Percentiles rank a stretch among this genome's conserved stretches.
These are phyloP conservation scores for Backusella circina DNA, from an alignment of 192 early-diverging fungal genomes.

Conservation along the genomic window DNA sequence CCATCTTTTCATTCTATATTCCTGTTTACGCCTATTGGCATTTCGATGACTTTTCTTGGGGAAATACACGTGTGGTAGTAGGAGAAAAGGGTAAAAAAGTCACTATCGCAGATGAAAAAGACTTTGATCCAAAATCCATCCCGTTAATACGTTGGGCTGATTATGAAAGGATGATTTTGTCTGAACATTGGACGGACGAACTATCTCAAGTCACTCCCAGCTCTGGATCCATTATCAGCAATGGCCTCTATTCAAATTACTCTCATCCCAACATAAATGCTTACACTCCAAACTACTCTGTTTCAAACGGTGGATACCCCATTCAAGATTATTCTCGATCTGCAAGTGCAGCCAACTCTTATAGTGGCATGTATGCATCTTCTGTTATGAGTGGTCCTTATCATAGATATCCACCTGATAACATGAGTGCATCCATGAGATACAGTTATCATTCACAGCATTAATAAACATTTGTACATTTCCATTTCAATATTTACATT, in stretches of 20 bases:
- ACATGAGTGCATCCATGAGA: neutral
- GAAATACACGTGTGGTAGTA: constrained; percentile 90
- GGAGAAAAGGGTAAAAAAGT: constrained; percentile 79
- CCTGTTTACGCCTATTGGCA: constrained; percentile 96
- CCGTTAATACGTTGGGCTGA: constrained; percentile 78
- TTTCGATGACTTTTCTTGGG: constrained; percentile 99
- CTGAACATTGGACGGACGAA: constrained; percentile 13
- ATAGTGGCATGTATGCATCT: neutral
- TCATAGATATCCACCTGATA: neutral
- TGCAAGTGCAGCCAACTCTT: neutral
- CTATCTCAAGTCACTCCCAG: constrained; percentile 32
- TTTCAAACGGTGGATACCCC: neutral
- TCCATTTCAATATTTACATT: neutral
- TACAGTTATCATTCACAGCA: neutral
- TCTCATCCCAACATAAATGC: neutral
- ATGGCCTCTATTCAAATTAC: neutral
- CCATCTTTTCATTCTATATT: constrained; percentile 79
- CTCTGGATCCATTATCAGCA: neutral
- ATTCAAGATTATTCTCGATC: neutral
- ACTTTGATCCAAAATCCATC: constrained; percentile 71
- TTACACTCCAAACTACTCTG: neutral
- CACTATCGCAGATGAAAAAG: constrained; percentile 61
- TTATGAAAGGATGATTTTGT: constrained; percentile 56
- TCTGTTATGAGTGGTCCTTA: neutral
- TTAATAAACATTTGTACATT: neutral